phyloP scores from a whole-genome alignment of 2,329 filamentous ascomycete species.

The Didymella sp. region DNA sequence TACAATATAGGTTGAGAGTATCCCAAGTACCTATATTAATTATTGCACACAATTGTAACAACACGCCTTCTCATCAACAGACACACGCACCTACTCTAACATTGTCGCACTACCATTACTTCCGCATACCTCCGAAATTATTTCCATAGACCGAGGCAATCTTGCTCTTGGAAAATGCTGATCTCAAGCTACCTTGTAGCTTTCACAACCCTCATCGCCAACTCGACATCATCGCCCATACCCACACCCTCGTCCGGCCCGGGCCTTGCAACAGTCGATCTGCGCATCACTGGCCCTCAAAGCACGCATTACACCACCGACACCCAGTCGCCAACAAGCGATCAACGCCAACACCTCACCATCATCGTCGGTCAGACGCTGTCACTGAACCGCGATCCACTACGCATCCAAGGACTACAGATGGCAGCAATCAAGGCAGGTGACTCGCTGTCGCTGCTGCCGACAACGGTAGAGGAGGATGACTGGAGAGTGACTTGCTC shows the following conservation, averaged over 20 bases:
- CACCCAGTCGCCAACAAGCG: conserved; percentile 16
- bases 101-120: background rate
- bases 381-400: conserved; percentile 25
- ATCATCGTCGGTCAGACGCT: conserved; percentile 29
- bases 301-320: conserved; percentile 19
- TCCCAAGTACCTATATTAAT: no score
- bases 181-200: conserved; percentile 4
- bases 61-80: background rate
- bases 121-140: background rate
- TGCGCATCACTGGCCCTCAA: conserved; percentile 21
- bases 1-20: conserved; percentile 1
- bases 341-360: conserved; percentile 20
- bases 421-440: conserved; percentile 19
- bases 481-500: conserved; percentile 25
- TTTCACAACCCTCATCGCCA: conserved; percentile 10
- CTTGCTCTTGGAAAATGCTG: background rate
- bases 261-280: conserved; percentile 17
- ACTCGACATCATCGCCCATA: conserved; percentile 14
- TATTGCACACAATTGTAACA: no score
- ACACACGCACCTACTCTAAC: background rate
- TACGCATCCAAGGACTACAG: conserved; percentile 27
- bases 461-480: conserved; percentile 10
- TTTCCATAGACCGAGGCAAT: no score
- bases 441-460: conserved; percentile 9
- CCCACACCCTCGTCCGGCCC: conserved; percentile 3